These are phyloP conservation scores for Coemansia sp. DNA, from an alignment of 192 early-diverging fungal species.

Conservation along the genomic window DNA sequence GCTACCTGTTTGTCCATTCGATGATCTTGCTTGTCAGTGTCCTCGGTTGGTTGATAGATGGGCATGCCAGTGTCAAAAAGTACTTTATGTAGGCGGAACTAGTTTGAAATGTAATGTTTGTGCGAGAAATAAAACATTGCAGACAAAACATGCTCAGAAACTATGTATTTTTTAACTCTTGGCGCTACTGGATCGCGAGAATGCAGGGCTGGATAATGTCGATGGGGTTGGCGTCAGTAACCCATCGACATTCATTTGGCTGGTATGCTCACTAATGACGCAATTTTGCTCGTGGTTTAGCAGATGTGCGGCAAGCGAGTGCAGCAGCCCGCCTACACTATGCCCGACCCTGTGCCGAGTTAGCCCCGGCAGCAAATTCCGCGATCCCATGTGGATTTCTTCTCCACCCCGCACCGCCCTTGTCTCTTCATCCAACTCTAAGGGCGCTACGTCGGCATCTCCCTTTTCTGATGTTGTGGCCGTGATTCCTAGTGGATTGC, in stretches of 20 bases:
- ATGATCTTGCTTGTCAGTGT: too few relatives aligned
- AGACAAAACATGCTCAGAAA: too few relatives aligned
- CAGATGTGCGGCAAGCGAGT: background rate
- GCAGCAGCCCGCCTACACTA: too few relatives aligned
- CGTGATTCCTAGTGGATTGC: background rate
- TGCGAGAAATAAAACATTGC: too few relatives aligned
- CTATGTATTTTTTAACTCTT: background rate
- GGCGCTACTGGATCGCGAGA: background rate
- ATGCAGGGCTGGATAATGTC: background rate
- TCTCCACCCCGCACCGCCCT: background rate
- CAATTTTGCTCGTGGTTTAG: background rate
- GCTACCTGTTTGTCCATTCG: too few relatives aligned
- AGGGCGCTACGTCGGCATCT: background rate
- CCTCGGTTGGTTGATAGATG: too few relatives aligned
- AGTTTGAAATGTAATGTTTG: too few relatives aligned
- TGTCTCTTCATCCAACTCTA: background rate
- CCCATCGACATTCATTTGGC: slow-evolving; percentile 11
- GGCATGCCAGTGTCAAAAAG: too few relatives aligned
- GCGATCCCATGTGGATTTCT: slow-evolving; percentile 1
- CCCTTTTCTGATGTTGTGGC: background rate
- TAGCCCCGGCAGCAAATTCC: slow-evolving; percentile 7
- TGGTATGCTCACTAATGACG: background rate
- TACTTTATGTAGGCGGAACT: too few relatives aligned
- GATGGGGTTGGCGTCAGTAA: slow-evolving; percentile 1
- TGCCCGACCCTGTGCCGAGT: background rate